Conservation (phyloP, 305 asterid genomes). For the Fraxinus greggii region DNA sequence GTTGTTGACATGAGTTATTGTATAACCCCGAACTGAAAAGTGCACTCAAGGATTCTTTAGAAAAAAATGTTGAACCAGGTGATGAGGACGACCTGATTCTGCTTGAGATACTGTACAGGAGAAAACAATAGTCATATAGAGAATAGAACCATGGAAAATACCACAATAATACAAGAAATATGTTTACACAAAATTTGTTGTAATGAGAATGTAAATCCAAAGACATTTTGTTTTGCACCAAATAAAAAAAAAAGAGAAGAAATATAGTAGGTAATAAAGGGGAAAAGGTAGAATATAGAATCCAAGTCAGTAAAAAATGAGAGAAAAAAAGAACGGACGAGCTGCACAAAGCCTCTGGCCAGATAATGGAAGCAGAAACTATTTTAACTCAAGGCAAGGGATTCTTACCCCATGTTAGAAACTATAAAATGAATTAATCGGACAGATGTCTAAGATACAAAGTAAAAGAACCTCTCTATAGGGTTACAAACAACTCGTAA, state of each 20-base stretch:
- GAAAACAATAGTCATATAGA: slow-evolving; percentile 20
- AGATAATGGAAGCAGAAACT: not conserved
- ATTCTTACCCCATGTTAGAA: not conserved
- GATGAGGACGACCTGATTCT: slow-evolving; percentile 60
- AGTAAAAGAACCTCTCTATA: not conserved
- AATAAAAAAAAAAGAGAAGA: not conserved
- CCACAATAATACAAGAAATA: not conserved
- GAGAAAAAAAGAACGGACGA: not conserved
- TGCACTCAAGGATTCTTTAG: slow-evolving; percentile 54
- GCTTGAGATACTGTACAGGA: slow-evolving; percentile 54
- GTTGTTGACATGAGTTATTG: slow-evolving; percentile 43
- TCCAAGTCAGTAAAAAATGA: not conserved
- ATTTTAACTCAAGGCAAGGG: not conserved
- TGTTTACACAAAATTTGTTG: not conserved
- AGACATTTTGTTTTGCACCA: not conserved
- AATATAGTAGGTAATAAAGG: not conserved
- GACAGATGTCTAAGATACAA: not conserved
- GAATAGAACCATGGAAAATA: not conserved
- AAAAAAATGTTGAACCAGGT: slow-evolving; percentile 55
- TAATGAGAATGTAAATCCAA: not conserved
- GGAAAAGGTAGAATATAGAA: not conserved
- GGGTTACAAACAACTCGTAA: not conserved
- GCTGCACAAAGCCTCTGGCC: not conserved
- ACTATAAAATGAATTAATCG: not conserved
- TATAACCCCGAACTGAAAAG: slow-evolving; percentile 50